phyloP scores from a whole-genome alignment of 495 filamentous ascomycete genomes.

The Penicillium roqueforti region DNA sequence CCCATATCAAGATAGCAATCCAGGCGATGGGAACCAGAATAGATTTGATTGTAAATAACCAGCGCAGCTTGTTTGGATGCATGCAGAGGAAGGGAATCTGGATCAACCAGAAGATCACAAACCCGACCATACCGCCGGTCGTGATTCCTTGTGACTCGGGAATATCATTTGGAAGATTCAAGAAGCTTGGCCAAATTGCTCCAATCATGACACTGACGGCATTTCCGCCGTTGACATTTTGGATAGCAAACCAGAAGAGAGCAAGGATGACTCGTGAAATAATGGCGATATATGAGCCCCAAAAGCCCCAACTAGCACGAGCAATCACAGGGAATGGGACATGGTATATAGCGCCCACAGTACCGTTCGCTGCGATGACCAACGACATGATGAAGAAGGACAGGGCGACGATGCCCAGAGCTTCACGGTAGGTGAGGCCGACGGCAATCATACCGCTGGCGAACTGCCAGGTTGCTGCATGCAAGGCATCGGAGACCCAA shows the following conservation, averaged over 20 bases:
- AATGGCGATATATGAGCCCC: slow-evolving; percentile 63
- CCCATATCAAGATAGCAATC: slow-evolving; percentile 48
- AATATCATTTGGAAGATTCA: slow-evolving; percentile 51
- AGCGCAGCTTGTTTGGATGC: slow-evolving; percentile 42
- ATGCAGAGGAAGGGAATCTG: slow-evolving; percentile 48
- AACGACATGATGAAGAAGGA: slow-evolving; percentile 60
- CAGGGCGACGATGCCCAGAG: slow-evolving; percentile 56
- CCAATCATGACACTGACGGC: slow-evolving; percentile 62
- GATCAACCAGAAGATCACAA: slow-evolving; percentile 53
- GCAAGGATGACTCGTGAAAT: slow-evolving; percentile 63
- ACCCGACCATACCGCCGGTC: slow-evolving; percentile 60
- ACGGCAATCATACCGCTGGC: slow-evolving; percentile 59
- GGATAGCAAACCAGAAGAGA: slow-evolving; percentile 70
- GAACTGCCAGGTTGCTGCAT: slow-evolving; percentile 58
- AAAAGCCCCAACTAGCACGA: slow-evolving; percentile 65
- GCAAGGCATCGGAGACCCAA: slow-evolving; percentile 63
- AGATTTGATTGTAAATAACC: slow-evolving; percentile 43
- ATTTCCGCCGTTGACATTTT: slow-evolving; percentile 63
- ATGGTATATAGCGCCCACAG: slow-evolving; percentile 58
- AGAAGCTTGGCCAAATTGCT: slow-evolving; percentile 64
- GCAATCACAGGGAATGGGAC: slow-evolving; percentile 65
- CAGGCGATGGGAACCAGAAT: slow-evolving; percentile 44
- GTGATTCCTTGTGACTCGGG: slow-evolving; percentile 57
- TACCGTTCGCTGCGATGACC: slow-evolving; percentile 60
- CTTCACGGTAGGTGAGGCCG: slow-evolving; percentile 58